phyloP scores from a whole-genome alignment of 768 basidiomycete genomes.

The Fomitopsis pulvina region DNA sequence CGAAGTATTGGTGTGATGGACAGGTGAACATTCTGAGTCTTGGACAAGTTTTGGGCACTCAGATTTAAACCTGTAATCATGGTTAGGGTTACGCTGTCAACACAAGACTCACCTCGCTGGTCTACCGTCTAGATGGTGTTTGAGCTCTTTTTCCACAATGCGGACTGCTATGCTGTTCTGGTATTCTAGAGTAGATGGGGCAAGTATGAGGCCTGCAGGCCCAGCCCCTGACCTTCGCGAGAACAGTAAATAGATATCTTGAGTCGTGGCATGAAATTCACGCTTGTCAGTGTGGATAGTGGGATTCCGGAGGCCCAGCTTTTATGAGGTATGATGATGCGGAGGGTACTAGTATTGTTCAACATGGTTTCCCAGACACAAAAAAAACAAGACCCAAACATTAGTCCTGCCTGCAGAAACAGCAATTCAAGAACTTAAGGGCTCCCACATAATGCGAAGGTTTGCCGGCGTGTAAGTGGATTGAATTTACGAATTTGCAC shows the following conservation, averaged over 20 bases:
- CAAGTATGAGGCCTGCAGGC: not conserved
- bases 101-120: not conserved
- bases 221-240: not conserved
- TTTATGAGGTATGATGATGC: too few relatives aligned
- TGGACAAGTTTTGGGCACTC: constrained; percentile 25
- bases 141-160: not conserved
- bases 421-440: too few relatives aligned
- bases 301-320: too few relatives aligned
- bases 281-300: not conserved
- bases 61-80: not conserved
- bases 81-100: not conserved
- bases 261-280: too few relatives aligned
- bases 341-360: too few relatives aligned
- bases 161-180: not conserved
- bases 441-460: too few relatives aligned
- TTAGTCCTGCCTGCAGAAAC: too few relatives aligned
- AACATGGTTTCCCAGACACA: too few relatives aligned
- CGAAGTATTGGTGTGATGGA: not conserved
- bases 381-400: too few relatives aligned
- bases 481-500: too few relatives aligned
- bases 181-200: not conserved
- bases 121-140: not conserved
- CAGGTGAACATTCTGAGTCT: constrained; percentile 15
- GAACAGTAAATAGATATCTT: not conserved
- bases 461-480: too few relatives aligned